Evolutionary conservation across 2,329 filamentous ascomycete genomes (phyloP), one percentile per base, ranked within the genome.

Genomic region (Penicillium sp.): DNA sequence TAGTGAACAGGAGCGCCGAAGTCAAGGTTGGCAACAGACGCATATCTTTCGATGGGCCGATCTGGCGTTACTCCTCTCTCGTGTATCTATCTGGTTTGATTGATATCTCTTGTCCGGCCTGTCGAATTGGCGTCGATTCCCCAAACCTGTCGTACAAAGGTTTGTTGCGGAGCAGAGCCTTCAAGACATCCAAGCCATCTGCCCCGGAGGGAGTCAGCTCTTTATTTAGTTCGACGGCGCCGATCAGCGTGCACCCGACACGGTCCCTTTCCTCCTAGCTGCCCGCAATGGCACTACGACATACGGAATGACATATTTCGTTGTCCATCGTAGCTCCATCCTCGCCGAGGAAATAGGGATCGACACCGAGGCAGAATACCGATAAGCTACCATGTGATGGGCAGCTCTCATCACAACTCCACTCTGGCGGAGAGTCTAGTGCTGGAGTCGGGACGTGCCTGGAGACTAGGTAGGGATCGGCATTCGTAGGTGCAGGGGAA

Each of bases 1-100:
- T 43, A 36, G 62, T 55, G 46, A 64, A 56, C 44, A 64, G 46
- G 18, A 55, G 52, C 16, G 62, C 61, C 36, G 62, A 63, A 30
- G 61, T 55, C 14, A 64, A 26, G 39, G 61, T 60, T 41, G 62
- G 61, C 55, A 64, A 53, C 42, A 64, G 61, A 62, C 62, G 62
- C 62, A 64, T 64, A 13, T 36, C 62, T 55, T 52, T 30, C 29
- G 44, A 29, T 52, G 30, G 18, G 18, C 27, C 35, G 4, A 43
- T 41, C 45, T 49, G 16, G 44, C 23, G 36, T 39, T 16, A 3
- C 9, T 19, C 16, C 6, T 19, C 5, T 23, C 10, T 42, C 27
- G 30, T 38, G 35, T 43, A 23, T 49, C 27, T 36, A 23, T 49
- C 27, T 36, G 5, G 11, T 3, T 29, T 9, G 27, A 39, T 48